Conservation (phyloP, 331 rosid species). For the Quercus tomentella region DNA sequence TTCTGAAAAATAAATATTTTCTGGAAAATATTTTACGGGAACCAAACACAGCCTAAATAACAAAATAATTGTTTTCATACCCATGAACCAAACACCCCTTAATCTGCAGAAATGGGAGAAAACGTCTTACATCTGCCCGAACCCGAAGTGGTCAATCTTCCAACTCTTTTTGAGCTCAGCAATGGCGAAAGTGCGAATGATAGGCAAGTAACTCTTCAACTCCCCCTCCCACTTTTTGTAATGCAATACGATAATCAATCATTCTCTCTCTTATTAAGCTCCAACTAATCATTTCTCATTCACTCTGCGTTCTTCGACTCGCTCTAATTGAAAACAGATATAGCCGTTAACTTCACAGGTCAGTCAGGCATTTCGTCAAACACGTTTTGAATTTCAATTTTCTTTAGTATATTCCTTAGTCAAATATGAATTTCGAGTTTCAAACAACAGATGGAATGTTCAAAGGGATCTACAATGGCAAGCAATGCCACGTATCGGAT, state of each 20-base stretch:
- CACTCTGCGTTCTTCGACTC: background rate
- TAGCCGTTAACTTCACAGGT: constrained; percentile 95
- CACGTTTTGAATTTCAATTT: background rate
- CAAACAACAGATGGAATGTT: constrained; percentile 84
- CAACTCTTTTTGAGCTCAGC: background rate
- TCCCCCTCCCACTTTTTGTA: background rate
- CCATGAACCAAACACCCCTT: no score
- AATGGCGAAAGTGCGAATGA: constrained; percentile 57
- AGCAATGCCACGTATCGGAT: constrained; percentile 77
- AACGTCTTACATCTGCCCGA: no score
- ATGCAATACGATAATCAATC: background rate
- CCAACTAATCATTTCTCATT: constrained; percentile 1
- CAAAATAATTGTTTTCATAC: no score
- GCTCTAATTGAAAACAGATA: constrained; percentile 42
- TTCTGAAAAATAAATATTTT: no score
- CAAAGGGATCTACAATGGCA: constrained; percentile 86
- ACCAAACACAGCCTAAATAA: no score
- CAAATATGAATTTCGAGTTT: background rate
- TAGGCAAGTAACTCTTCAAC: constrained; percentile 34
- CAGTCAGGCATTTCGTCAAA: constrained; percentile 49
- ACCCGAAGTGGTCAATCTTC: no score
- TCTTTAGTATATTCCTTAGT: background rate
- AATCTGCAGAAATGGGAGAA: no score
- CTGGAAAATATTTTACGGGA: no score
- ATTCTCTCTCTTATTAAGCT: background rate